Conservation (phyloP, 2,329 filamentous ascomycete genomes). For the Apiospora aurea region DNA sequence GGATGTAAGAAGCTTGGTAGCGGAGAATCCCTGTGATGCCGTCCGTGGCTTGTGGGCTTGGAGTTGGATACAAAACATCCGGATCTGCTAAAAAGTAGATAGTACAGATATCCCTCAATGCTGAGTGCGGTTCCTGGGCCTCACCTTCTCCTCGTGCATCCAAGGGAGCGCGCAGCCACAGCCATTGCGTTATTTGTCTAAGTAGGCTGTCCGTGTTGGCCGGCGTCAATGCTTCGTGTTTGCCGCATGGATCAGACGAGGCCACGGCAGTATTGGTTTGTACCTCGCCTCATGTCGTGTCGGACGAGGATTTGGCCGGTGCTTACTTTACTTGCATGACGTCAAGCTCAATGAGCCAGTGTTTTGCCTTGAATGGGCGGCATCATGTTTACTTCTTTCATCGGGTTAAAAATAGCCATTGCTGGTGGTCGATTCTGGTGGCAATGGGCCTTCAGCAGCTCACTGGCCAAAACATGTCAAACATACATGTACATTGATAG, state of each 20-base stretch:
- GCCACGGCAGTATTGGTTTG: neutral
- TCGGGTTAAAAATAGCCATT: neutral
- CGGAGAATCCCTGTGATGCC: slow-evolving; percentile 1
- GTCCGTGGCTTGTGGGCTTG: neutral
- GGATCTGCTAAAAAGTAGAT: neutral
- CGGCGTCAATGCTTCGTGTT: neutral
- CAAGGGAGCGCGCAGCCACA: neutral
- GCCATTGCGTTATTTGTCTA: neutral
- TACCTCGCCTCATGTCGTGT: slow-evolving; percentile 5
- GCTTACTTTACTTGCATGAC: slow-evolving; percentile 4
- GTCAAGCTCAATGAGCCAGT: slow-evolving; percentile 14
- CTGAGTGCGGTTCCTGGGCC: neutral
- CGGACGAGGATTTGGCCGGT: neutral
- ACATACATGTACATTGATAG: neutral
- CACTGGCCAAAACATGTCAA: neutral
- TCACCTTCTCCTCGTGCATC: neutral
- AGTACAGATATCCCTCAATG: neutral
- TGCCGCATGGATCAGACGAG: slow-evolving; percentile 15
- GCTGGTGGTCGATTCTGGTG: neutral
- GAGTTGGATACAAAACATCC: neutral
- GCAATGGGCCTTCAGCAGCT: neutral
- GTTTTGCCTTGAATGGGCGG: slow-evolving; percentile 3
- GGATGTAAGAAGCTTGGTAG: slow-evolving; percentile 11
- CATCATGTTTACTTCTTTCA: neutral
- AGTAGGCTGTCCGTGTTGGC: neutral